phyloP scores from a whole-genome alignment of 805 yeast species.

The Metschnikowia henanensis region DNA sequence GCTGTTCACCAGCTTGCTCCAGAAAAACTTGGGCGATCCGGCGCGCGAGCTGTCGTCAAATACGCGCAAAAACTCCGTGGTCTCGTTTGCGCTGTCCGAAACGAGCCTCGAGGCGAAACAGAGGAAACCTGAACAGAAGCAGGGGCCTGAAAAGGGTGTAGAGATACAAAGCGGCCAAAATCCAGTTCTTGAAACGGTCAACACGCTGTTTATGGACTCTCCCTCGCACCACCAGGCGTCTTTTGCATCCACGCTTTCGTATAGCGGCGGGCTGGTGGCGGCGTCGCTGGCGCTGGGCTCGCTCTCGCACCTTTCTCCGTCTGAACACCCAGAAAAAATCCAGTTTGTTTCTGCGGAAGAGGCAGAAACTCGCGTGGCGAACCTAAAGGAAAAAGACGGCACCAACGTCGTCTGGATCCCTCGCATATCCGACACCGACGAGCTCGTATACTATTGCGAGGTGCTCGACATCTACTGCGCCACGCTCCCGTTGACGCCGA shows the following conservation, averaged over 20 bases:
- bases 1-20: slow-evolving; percentile 37
- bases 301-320: slow-evolving; percentile 14
- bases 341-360: slow-evolving; percentile 23
- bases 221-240: slow-evolving; percentile 13
- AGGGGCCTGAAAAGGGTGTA: too few relatives aligned
- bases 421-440: slow-evolving; percentile 52
- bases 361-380: slow-evolving; percentile 30
- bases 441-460: slow-evolving; percentile 58
- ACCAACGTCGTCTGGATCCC: slow-evolving; percentile 56
- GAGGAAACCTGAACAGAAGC: slow-evolving; percentile 3
- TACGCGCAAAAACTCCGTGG: slow-evolving; percentile 48
- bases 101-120: slow-evolving; percentile 25
- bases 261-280: slow-evolving; percentile 6
- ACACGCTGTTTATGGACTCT: not conserved
- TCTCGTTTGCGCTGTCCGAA: slow-evolving; percentile 49
- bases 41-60: slow-evolving; percentile 34
- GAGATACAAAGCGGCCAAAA: too few relatives aligned
- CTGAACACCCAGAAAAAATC: slow-evolving; percentile 15
- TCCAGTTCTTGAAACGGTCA: too few relatives aligned
- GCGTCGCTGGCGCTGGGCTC: slow-evolving; percentile 6
- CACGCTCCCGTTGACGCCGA: slow-evolving; percentile 49
- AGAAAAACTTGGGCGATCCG: slow-evolving; percentile 33
- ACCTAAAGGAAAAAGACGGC: slow-evolving; percentile 21
- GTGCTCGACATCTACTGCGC: slow-evolving; percentile 59
- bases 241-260: slow-evolving; percentile 12